phyloP scores from a whole-genome alignment of 495 filamentous ascomycete species.

The Penicillium coprophilum region DNA sequence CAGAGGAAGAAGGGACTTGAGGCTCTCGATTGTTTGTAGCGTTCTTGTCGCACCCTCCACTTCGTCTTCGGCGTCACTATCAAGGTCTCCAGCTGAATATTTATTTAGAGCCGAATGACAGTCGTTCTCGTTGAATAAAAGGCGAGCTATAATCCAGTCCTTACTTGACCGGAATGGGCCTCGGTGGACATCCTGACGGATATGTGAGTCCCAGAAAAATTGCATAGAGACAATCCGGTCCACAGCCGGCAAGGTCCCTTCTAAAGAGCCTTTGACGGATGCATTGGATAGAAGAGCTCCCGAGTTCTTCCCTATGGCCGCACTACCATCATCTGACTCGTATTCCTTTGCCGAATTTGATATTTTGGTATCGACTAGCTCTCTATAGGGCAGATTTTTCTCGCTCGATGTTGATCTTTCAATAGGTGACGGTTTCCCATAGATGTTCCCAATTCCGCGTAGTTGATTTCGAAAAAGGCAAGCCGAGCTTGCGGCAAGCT shows the following conservation, averaged over 20 bases:
- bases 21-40: constrained; percentile 1
- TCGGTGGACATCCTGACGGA: not conserved
- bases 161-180: constrained; percentile 1
- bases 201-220: not conserved
- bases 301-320: not conserved
- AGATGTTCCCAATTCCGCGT: constrained; percentile 15
- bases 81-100: constrained; percentile 6
- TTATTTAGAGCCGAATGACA: not conserved
- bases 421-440: not conserved
- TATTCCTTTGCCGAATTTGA: not conserved
- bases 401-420: not conserved
- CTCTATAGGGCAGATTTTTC: not conserved
- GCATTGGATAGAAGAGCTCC: not conserved
- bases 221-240: not conserved
- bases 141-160: not conserved
- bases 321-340: not conserved
- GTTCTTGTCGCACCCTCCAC: constrained; percentile 4
- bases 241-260: not conserved
- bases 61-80: constrained; percentile 3
- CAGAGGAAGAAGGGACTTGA: constrained; percentile 1
- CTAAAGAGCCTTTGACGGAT: not conserved
- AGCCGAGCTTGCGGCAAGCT: not conserved
- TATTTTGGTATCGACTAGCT: not conserved
- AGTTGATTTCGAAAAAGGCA: constrained; percentile 5
- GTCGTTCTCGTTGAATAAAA: not conserved